Evolutionary conservation across 495 filamentous ascomycete genomes (phyloP).

Genomic region (Stereocaulon alpinum): DNA sequence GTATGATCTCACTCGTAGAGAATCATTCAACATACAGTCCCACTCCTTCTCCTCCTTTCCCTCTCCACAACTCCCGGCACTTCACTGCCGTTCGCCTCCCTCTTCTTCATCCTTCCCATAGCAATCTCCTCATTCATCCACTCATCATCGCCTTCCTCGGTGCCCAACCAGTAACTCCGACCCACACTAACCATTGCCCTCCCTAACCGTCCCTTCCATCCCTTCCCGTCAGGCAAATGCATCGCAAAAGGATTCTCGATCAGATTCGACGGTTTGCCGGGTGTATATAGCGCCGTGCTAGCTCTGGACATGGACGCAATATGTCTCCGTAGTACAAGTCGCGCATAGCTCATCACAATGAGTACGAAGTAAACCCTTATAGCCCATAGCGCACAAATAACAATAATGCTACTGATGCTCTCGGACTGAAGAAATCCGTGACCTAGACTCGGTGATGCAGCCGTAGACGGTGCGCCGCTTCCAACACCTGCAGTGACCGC

Average conservation of each 20-base stretch:
- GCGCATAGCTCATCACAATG: slow-evolving; percentile 69
- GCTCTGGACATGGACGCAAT: slow-evolving; percentile 38
- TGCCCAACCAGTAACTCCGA: slow-evolving; percentile 65
- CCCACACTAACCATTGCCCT: slow-evolving; percentile 61
- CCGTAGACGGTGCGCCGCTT: slow-evolving; percentile 18
- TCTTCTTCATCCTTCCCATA: slow-evolving; percentile 23
- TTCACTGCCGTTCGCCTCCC: slow-evolving; percentile 15
- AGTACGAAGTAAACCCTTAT: slow-evolving; percentile 69
- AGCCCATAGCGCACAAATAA: slow-evolving; percentile 60
- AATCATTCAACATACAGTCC: slow-evolving; percentile 36
- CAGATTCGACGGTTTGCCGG: slow-evolving; percentile 37
- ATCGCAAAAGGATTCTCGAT: slow-evolving; percentile 62
- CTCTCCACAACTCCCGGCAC: slow-evolving; percentile 49
- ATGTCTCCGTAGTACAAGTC: slow-evolving; percentile 54
- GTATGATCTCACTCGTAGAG: neutral
- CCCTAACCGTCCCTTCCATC: slow-evolving; percentile 66
- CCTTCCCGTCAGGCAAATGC: slow-evolving; percentile 57
- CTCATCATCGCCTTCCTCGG: slow-evolving; percentile 28
- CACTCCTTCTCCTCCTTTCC: slow-evolving; percentile 56
- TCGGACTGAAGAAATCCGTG: slow-evolving; percentile 53
- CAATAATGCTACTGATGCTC: slow-evolving; percentile 60
- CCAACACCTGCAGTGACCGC: slow-evolving; percentile 39
- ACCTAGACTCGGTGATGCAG: slow-evolving; percentile 30
- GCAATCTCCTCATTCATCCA: slow-evolving; percentile 32
- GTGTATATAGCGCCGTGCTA: slow-evolving; percentile 32